Evolutionary conservation across 306 rosid genomes (phyloP).

Genomic region (Acmispon strigosus): DNA sequence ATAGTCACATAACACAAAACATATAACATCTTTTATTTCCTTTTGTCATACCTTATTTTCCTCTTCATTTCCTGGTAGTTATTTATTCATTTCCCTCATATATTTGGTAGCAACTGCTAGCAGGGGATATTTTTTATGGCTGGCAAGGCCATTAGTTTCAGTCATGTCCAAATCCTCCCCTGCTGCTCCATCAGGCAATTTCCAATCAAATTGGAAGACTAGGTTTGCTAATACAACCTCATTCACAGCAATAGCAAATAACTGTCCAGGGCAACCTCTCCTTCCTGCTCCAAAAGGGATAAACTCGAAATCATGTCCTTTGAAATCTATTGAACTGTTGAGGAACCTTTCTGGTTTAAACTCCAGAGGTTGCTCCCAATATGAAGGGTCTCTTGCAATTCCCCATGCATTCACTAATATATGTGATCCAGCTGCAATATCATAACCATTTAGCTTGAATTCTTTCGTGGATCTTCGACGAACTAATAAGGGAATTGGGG

Average conservation of each 20-base stretch:
- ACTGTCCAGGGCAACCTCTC: constrained; percentile 22
- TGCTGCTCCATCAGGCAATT: not conserved
- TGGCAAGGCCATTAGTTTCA: not conserved
- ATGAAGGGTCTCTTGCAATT: constrained; percentile 19
- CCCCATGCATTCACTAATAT: constrained; percentile 19
- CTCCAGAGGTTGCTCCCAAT: constrained; percentile 15
- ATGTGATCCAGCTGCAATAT: constrained; percentile 22
- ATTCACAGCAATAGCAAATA: constrained; percentile 8
- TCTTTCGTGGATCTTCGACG: not conserved
- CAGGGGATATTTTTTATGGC: not conserved
- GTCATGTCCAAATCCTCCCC: constrained; percentile 9
- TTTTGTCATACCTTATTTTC: no score
- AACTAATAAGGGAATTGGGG: not conserved
- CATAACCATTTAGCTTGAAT: constrained; percentile 16
- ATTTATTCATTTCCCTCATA: no score
- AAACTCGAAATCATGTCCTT: constrained; percentile 19
- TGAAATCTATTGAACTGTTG: constrained; percentile 5
- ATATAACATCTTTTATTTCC: no score
- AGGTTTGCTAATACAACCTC: constrained; percentile 6
- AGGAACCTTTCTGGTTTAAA: constrained; percentile 27
- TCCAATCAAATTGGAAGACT: constrained; percentile 1
- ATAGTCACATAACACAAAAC: no score
- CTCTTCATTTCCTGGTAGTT: not conserved
- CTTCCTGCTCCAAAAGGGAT: constrained; percentile 29
- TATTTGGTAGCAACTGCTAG: not conserved